Base-by-base conservation (phyloP, 805 yeast species). In the Suhomyces canberraensis region DNA sequence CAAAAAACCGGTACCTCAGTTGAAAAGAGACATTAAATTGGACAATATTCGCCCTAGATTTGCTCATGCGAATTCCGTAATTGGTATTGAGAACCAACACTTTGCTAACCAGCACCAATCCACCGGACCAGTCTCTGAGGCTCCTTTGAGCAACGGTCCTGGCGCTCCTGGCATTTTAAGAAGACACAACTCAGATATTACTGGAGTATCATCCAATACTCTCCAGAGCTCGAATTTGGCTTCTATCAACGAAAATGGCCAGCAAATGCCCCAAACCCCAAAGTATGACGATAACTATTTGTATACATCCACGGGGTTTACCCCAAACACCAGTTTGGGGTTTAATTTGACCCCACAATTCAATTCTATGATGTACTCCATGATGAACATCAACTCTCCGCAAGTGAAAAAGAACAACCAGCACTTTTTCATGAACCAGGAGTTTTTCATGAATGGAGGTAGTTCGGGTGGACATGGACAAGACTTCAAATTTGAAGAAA, bases 301-400 rank as follows among this genome's bases (percentile, higher is more conserved):
- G 32, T 49, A 49, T 38, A 19, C 50, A 3, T 38, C 51, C 13
- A 55, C 60, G 11, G 66, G 66, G 4, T 49, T 60, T 25, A 61
- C 67, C 1, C 67, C 67, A 4, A 39, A 41, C 30, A 37, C 41
- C 22, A 38, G 35, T 20, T 42, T 58, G 40, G 44, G 53, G 1
- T 61, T 54, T 47, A 64, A 60, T 45, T 54, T 64, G 37, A 66
- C 70, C 11, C 70, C 71, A 5, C 69, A 61, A 41, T 61, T 65
- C 53, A 64, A 63, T 47, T 50, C 66, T 11, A 52, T 65, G 56
- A 65, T 66, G 68, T 56, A 63, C 44, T 54, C 64, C 17, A 54
- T 60, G 51, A 56, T 60, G 58, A 54, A 42, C 39, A 36, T 56
- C 41, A 57, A 56, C 41, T 58, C 66, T 11, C 70, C 69, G 4